Conservation (phyloP, 2,329 filamentous ascomycete genomes). For the Fusarium sp. region DNA sequence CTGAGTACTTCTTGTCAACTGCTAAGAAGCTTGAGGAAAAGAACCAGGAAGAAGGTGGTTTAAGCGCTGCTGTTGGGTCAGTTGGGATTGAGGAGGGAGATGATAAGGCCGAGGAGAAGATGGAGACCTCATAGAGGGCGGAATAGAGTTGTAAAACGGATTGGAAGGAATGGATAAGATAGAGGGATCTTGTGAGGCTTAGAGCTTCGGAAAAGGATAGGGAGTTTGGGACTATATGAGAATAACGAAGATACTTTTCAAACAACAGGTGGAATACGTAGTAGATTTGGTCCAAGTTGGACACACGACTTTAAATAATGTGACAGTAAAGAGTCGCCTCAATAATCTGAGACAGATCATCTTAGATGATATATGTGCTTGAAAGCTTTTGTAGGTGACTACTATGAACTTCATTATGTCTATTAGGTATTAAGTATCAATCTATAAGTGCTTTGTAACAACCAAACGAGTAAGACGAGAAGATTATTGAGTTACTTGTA, state of each 20-base stretch:
- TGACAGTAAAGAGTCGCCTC: not conserved
- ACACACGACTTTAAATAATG: not conserved
- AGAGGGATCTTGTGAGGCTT: not conserved
- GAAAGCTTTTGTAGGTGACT: not conserved
- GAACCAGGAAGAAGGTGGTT: slow-evolving; percentile 58
- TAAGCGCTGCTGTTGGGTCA: slow-evolving; percentile 54
- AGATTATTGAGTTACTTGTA: accelerated
- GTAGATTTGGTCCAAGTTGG: not conserved
- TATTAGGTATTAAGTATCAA: too few species aligned
- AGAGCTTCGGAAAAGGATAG: not conserved
- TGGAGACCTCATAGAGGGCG: slow-evolving; percentile 17
- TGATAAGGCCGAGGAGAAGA: slow-evolving; percentile 41
- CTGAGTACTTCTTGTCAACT: slow-evolving; percentile 68
- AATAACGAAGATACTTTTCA: slow-evolving; percentile 17
- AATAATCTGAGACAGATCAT: too few species aligned
- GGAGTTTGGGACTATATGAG: slow-evolving; percentile 25
- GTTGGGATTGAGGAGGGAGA: slow-evolving; percentile 54
- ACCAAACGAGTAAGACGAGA: not conserved
- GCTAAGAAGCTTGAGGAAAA: slow-evolving; percentile 60
- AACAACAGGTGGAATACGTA: not conserved
- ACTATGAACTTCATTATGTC: not conserved
- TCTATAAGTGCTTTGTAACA: not conserved
- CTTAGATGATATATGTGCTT: accelerated
- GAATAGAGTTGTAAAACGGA: not conserved
- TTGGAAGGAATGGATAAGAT: not conserved